Base-by-base conservation (phyloP, 1,139 yeast genomes). In the Yamadazyma pseudoaaseri region DNA sequence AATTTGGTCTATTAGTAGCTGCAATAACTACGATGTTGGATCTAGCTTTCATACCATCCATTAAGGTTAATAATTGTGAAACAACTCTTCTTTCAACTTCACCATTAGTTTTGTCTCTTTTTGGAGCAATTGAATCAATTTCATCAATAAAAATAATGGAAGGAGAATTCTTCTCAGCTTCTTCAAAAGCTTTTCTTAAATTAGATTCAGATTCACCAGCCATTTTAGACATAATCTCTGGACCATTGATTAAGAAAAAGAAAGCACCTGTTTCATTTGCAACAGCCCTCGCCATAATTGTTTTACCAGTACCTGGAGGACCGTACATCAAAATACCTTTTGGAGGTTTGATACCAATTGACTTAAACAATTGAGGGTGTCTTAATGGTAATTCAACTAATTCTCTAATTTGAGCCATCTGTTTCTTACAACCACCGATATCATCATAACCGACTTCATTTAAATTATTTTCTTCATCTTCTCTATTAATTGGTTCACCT, bases 21-120 rank as follows among this genome's bases (percentile, higher is more conserved):
- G 75, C 76, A 65, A 92, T 92, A 39, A 94, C 98, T 40, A 92
- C 97, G 48, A 87, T 83, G 58, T 92, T 94, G 27, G 97, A 82
- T 66, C 98, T 85, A 15, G 97, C 96, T 70, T 92, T 92, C 98
- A 92, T 92, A 73, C 98, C 98, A 62, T 92, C 98, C 98, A 92
- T 92, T 52, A 92, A 77, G 16, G 98, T 92, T 60, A 92, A 79
- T 56, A 92, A 76, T 70, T 92, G 98, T 18, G 97, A 90, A 41
- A 92, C 98, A 40, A 92, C 98, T 73, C 99, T 85, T 70, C 98
- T 83, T 56, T 70, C 76, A 49, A 94, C 98, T 69, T 94, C 99
- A 70, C 99, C 98, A 58, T 92, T 92, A 37, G 98, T 90, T 80
- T 94, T 94, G 72, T 92, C 98, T 76, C 99, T 87, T 82, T 92